phyloP scores from a whole-genome alignment of 2,329 filamentous ascomycete species.

The Eutypella sp. region DNA sequence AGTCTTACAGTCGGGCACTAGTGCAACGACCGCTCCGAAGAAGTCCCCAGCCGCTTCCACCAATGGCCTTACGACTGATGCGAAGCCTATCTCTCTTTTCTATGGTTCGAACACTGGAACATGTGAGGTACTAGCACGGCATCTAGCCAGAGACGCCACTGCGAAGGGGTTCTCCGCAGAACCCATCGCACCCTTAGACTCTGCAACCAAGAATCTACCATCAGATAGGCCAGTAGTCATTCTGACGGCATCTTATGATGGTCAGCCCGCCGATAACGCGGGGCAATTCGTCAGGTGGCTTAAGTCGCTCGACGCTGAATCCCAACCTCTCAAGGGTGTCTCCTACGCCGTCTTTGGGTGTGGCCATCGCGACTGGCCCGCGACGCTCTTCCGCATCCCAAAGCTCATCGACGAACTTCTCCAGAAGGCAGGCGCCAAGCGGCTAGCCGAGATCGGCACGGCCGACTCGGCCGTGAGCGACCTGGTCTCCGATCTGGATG shows the following conservation, averaged over 20 bases:
- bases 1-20: background rate
- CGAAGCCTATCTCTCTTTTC: conserved; percentile 44
- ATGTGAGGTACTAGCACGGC: conserved; percentile 49
- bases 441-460: conserved; percentile 45
- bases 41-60: background rate
- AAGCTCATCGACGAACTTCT: conserved; percentile 55
- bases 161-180: conserved; percentile 42
- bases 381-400: conserved; percentile 65
- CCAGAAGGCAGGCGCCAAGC: conserved; percentile 40
- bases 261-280: conserved; percentile 53
- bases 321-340: conserved; percentile 35
- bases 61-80: conserved; percentile 23
- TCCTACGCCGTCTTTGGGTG: conserved; percentile 55
- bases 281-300: conserved; percentile 52
- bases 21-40: background rate
- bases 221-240: conserved; percentile 45
- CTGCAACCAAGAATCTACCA: conserved; percentile 43
- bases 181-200: conserved; percentile 42
- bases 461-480: conserved; percentile 59
- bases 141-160: conserved; percentile 41
- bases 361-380: conserved; percentile 46
- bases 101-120: conserved; percentile 56
- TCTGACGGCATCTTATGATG: conserved; percentile 54
- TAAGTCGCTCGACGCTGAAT: conserved; percentile 31
- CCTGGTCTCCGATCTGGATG: conserved; percentile 63